Base-by-base conservation (phyloP, 2,329 filamentous ascomycete genomes). In the Pestalotiopsis sp. region DNA sequence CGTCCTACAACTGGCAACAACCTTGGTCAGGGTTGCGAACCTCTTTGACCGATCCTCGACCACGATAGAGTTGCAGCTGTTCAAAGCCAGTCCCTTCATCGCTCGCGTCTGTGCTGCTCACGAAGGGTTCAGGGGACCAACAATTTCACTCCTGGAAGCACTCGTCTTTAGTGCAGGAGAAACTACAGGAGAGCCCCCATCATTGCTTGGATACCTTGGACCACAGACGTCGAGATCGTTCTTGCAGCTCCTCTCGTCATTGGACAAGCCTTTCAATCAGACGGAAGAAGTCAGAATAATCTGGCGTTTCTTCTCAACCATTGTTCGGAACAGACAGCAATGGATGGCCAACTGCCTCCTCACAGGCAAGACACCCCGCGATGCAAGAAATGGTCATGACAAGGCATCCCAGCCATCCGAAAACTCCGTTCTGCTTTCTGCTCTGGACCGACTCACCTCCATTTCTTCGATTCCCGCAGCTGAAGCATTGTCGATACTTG, bases 311-410 rank as follows among this genome's bases (percentile, higher is more conserved):
- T 90, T 98, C 66, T 93, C 95, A 2, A 91, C 92, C 3, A 91
- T 98, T 61, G 89, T 99, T 70, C 92, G 92, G 72, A 95, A 94
- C 77, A 91, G 94, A 71, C 96, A 99, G 78, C 95, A 97, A 77
- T 98, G 95, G 93, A 93, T 99, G 83, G 93, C 95, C 0, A 93
- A 97, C 70, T 97, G 95, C 76, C 86, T 99, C 9, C 89, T 98
- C 52, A 98, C 94, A 6, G 96, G 95, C 25, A 92, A 91, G 76
- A 94, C 94, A 0, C 94, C 95, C 4, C 90, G 93, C 70, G 90
- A 96, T 73, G 88, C 92, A 4, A 83, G 94, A 75, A 89, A 89
- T 71, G 83, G 82, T 58, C 85, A 84, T 61, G 80, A 83, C 61
- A 87, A 87, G 72, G 82, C 86, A 36, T 82, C 85, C 14, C 83